Evolutionary conservation across 2,329 filamentous ascomycete species (phyloP).

Genomic region (Diaporthe velutina): DNA sequence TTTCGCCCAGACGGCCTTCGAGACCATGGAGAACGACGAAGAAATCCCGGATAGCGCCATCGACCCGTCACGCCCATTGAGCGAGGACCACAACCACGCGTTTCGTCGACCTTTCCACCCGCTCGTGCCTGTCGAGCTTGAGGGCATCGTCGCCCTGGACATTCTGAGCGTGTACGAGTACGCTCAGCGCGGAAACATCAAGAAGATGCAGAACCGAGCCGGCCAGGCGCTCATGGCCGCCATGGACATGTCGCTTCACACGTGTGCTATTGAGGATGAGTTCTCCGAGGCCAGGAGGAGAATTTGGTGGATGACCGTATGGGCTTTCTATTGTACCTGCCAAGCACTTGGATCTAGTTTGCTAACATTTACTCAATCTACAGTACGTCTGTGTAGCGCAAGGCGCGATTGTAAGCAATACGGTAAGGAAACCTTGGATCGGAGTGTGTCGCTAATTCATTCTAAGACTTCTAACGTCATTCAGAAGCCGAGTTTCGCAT

Average conservation of each 20-base stretch:
- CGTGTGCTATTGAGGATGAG: slow-evolving; percentile 52
- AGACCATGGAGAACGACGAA: slow-evolving; percentile 61
- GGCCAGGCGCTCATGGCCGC: slow-evolving; percentile 61
- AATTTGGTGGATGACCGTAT: slow-evolving; percentile 66
- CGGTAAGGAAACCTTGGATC: slow-evolving; percentile 48
- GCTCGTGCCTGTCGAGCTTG: slow-evolving; percentile 58
- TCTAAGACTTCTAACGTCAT: slow-evolving; percentile 4
- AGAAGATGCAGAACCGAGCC: slow-evolving; percentile 63
- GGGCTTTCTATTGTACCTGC: slow-evolving; percentile 28
- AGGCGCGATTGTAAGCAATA: slow-evolving; percentile 63
- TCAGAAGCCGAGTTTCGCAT: slow-evolving; percentile 57
- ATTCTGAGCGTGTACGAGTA: slow-evolving; percentile 66
- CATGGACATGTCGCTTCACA: slow-evolving; percentile 59
- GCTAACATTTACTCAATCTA: neutral
- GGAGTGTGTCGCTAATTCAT: no score
- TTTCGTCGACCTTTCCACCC: slow-evolving; percentile 58
- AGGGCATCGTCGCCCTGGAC: slow-evolving; percentile 61
- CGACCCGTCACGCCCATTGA: slow-evolving; percentile 59
- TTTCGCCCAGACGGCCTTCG: slow-evolving; percentile 60
- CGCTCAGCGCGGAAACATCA: slow-evolving; percentile 64
- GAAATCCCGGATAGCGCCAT: slow-evolving; percentile 60
- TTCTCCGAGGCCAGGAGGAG: slow-evolving; percentile 60
- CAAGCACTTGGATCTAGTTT: neutral
- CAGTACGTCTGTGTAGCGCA: slow-evolving; percentile 64
- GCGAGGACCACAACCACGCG: slow-evolving; percentile 49